Percentiles rank a stretch among this genome's conserved stretches.
Evolutionary conservation across 768 basidiomycete genomes (phyloP).

Genomic region (Russula lepida): DNA sequence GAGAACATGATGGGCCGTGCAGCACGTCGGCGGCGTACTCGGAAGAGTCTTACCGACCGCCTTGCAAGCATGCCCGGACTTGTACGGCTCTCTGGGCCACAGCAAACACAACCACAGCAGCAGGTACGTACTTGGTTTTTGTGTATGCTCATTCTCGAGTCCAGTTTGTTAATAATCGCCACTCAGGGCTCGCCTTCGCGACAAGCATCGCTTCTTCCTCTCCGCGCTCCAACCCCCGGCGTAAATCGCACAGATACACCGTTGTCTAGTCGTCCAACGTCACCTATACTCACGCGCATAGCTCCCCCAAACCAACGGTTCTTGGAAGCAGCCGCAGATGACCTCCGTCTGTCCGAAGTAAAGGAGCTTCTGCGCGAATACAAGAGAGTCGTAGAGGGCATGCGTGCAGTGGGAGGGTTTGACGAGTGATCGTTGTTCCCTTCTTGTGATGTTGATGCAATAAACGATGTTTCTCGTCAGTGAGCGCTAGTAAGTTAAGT

Average conservation of each 20-base stretch:
- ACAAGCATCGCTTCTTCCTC: conserved; percentile 34
- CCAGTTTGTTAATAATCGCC: conserved; percentile 1
- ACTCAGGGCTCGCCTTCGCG: conserved; percentile 31
- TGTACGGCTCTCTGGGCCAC: conserved; percentile 32
- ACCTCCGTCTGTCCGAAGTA: conserved; percentile 75
- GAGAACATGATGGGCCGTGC: conserved; percentile 65
- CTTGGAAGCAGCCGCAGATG: conserved; percentile 62
- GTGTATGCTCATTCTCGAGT: conserved; percentile 14
- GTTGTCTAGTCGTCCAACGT: conserved; percentile 32
- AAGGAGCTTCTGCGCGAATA: conserved; percentile 76
- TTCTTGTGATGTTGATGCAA: not conserved
- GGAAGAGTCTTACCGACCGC: conserved; percentile 76
- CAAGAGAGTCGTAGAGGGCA: conserved; percentile 60
- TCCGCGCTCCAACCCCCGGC: conserved; percentile 22
- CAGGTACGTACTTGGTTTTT: not conserved
- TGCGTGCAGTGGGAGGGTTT: conserved; percentile 47
- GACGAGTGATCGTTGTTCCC: conserved; percentile 6
- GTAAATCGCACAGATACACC: conserved; percentile 33
- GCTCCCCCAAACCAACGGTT: conserved; percentile 63
- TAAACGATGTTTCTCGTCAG: too few relatives aligned
- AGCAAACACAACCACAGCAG: conserved; percentile 1
- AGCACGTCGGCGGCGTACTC: conserved; percentile 25
- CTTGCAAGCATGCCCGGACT: conserved; percentile 67
- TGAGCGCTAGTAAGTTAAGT: too few relatives aligned
- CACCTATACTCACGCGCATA: conserved; percentile 36